Evolutionary conservation across 1,284 basidiomycete genomes (phyloP).

Genomic region (Malassezia caprae): DNA sequence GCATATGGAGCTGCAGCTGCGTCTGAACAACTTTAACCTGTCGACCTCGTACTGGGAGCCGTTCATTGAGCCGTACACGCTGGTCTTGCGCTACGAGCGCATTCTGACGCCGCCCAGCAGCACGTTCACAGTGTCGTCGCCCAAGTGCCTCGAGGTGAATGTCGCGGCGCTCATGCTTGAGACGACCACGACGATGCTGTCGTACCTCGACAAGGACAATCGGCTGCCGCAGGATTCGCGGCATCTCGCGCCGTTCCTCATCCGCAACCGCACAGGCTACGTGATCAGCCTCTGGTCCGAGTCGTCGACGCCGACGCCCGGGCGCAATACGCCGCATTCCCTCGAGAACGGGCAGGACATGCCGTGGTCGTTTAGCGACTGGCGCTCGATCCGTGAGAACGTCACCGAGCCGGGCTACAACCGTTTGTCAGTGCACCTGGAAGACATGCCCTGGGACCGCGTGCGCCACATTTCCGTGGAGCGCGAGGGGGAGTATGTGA

Average conservation of each 20-base stretch:
- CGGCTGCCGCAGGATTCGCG: constrained; percentile 46
- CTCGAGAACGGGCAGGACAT: constrained; percentile 63
- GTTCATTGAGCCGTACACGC: constrained; percentile 94
- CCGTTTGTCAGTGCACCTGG: constrained; percentile 55
- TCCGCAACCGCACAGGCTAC: constrained; percentile 82
- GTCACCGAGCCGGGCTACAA: constrained; percentile 32
- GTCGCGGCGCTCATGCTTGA: constrained; percentile 74
- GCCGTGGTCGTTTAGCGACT: constrained; percentile 97
- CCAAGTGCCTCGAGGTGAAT: constrained; percentile 81
- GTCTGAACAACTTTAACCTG: constrained; percentile 92
- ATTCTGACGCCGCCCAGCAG: constrained; percentile 52
- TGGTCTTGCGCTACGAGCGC: constrained; percentile 55
- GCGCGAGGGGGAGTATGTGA: constrained; percentile 82
- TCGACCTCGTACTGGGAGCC: constrained; percentile 99
- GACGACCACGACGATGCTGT: constrained; percentile 62
- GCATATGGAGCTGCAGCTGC: constrained; percentile 53
- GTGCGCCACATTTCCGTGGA: constrained; percentile 83
- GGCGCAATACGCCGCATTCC: constrained; percentile 35
- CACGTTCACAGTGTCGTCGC: constrained; percentile 61
- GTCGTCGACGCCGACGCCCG: constrained; percentile 10
- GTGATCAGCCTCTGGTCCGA: constrained; percentile 48
- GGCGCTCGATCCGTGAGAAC: constrained; percentile 76
- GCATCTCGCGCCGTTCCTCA: constrained; percentile 81
- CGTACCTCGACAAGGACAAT: constrained; percentile 62
- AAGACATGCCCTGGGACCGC: constrained; percentile 82